Conservation (phyloP, 2,329 filamentous ascomycete genomes). For the Didymella arachidicola region DNA sequence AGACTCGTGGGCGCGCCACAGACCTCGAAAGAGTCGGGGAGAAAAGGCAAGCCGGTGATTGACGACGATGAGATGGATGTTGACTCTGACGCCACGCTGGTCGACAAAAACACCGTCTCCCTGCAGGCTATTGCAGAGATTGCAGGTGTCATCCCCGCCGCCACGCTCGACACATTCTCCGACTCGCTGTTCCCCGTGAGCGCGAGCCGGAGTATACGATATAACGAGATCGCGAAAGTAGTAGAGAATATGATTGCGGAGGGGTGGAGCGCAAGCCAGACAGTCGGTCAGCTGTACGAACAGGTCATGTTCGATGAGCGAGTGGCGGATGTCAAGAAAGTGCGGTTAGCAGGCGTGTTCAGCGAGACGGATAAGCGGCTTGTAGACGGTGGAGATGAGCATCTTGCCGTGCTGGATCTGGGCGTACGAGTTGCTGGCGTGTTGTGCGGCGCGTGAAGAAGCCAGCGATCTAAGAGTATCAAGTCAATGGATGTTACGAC, state of each 20-base stretch:
- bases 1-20: slow-evolving; percentile 74
- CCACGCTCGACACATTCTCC: slow-evolving; percentile 74
- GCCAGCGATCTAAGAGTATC: not conserved
- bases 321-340: slow-evolving; percentile 85
- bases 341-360: slow-evolving; percentile 86
- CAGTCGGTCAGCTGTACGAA: slow-evolving; percentile 86
- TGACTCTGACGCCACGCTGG: slow-evolving; percentile 33
- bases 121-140: slow-evolving; percentile 89
- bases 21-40: slow-evolving; percentile 40
- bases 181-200: slow-evolving; percentile 74
- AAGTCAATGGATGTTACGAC: not conserved
- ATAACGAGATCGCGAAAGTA: slow-evolving; percentile 76
- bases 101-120: slow-evolving; percentile 56
- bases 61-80: slow-evolving; percentile 63
- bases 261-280: slow-evolving; percentile 93
- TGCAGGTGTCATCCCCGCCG: slow-evolving; percentile 86
- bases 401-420: slow-evolving; percentile 87
- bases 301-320: slow-evolving; percentile 82
- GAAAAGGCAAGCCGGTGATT: slow-evolving; percentile 55
- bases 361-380: slow-evolving; percentile 94
- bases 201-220: slow-evolving; percentile 60
- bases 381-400: slow-evolving; percentile 94
- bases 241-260: slow-evolving; percentile 93
- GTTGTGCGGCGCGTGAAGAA: slow-evolving; percentile 54
- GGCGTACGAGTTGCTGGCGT: slow-evolving; percentile 81